Evolutionary conservation across 1,284 basidiomycete species (phyloP), one percentile per base, ranked within the genome.

Genomic region (Cystobasidium slooffiae): DNA sequence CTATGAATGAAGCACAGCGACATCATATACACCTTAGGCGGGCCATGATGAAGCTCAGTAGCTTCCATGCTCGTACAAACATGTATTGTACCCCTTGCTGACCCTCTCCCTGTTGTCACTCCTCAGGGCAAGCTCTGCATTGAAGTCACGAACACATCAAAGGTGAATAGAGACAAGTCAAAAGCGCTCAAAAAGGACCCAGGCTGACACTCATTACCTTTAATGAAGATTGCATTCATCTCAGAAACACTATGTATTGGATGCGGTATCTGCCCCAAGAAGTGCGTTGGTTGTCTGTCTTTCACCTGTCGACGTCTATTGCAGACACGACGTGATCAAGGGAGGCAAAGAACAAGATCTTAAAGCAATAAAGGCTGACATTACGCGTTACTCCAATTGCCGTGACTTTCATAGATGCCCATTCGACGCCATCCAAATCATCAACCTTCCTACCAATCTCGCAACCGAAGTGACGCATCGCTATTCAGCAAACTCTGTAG

Each of bases 211-310:
- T 73, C n/a, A 12, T 7, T 20, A 37, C 56, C 44, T 66, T 43
- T 2, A 47, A 41, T 41, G 18, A 76, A 81, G 86, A 97, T 97
- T 84, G 91, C 95, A 2, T 97, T 94, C 87, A 91, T 98, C 84
- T 97, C 95, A 41, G 94, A 97, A 83, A 93, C 95, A 82, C 85
- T 98, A 37, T 80, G 80, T 68, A 80, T 80, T 31, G 79, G 80
- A 74, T 97, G 94, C 84, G 94, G 94, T 91, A 97, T 97, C 81
- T 97, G 95, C 83, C 94, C 96, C 58, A 97, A 97, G 85, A 97
- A 96, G 94, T 96, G 80, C 82, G 90, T 83, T 39, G 53, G 18
- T 43, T 43, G 10, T 37, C 9, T 58, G 14, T 24, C n/a, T 59
- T 5, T 16, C 6, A 37, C 53, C 5, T 22, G 10, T 37, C 24